Percentiles rank a stretch among this genome's conserved stretches.
phyloP scores from a whole-genome alignment of 257 asterid species.

The Solanum paucissectum region DNA sequence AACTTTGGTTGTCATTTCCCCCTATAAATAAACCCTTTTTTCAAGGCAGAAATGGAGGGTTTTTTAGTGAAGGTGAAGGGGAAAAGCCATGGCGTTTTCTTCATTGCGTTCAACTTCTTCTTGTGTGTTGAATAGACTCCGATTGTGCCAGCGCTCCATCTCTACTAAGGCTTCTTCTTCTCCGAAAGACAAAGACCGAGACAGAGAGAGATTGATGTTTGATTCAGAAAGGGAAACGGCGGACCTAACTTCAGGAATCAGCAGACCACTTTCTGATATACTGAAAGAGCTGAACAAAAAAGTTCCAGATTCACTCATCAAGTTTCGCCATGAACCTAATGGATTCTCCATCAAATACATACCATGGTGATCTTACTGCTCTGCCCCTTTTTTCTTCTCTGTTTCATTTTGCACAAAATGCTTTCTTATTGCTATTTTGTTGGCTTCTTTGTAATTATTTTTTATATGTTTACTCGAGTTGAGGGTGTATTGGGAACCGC shows the following conservation, averaged over 20 bases:
- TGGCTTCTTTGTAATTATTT: background rate
- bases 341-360: slow-evolving; percentile 51
- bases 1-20: background rate
- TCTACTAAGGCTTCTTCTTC: background rate
- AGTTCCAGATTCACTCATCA: slow-evolving; percentile 65
- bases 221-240: background rate
- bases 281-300: slow-evolving; percentile 73
- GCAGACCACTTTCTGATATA: slow-evolving; percentile 56
- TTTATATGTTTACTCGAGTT: background rate
- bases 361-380: slow-evolving; percentile 41
- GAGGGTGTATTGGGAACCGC: background rate
- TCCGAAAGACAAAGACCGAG: background rate
- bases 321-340: slow-evolving; percentile 28
- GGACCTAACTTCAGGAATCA: slow-evolving; percentile 43
- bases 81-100: background rate
- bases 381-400: background rate
- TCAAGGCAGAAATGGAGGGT: background rate
- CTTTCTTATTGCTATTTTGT: too few species aligned
- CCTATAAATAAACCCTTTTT: too few species aligned
- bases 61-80: background rate
- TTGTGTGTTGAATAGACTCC: background rate
- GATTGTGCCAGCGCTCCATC: background rate
- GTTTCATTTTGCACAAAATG: background rate
- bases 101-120: background rate
- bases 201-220: background rate